These are phyloP conservation scores for Calonectria crousiana DNA, from an alignment of 2,329 filamentous ascomycete genomes.

Conservation along the genomic window DNA sequence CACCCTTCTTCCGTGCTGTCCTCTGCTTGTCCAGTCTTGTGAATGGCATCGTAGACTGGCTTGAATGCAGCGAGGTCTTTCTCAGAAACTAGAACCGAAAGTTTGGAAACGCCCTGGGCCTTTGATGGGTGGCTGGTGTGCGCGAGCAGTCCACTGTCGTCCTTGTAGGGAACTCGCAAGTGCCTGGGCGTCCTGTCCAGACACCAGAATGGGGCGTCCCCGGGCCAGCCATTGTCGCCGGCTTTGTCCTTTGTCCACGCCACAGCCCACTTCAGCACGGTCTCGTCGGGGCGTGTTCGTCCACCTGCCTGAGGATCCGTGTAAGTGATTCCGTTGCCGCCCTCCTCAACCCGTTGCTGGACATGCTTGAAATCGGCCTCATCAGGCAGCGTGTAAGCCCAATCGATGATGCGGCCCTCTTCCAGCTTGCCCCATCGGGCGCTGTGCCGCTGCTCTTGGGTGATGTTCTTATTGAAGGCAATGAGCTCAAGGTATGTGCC, in stretches of 20 bases:
- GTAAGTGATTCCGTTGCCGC: constrained; percentile 57
- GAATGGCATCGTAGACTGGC: constrained; percentile 46
- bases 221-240: constrained; percentile 51
- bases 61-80: constrained; percentile 33
- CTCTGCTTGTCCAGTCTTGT: constrained; percentile 19
- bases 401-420: constrained; percentile 68
- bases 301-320: constrained; percentile 63
- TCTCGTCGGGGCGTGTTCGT: constrained; percentile 66
- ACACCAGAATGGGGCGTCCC: constrained; percentile 73
- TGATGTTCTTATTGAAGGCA: constrained; percentile 65
- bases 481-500: constrained; percentile 77
- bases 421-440: constrained; percentile 71
- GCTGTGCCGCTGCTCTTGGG: constrained; percentile 52
- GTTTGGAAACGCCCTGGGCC: constrained; percentile 61
- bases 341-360: constrained; percentile 50
- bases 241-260: constrained; percentile 54
- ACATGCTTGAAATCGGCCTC: constrained; percentile 53
- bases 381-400: constrained; percentile 64
- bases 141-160: constrained; percentile 25
- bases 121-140: constrained; percentile 62
- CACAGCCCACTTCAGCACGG: constrained; percentile 70
- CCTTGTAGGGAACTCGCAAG: constrained; percentile 64
- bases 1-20: constrained; percentile 18
- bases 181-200: constrained; percentile 70
- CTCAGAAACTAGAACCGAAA: constrained; percentile 53